Percentiles rank a stretch among this genome's conserved stretches.
Evolutionary conservation across 78 protist genomes (phyloP).

Genomic region (Creolimax fragrantissima): DNA sequence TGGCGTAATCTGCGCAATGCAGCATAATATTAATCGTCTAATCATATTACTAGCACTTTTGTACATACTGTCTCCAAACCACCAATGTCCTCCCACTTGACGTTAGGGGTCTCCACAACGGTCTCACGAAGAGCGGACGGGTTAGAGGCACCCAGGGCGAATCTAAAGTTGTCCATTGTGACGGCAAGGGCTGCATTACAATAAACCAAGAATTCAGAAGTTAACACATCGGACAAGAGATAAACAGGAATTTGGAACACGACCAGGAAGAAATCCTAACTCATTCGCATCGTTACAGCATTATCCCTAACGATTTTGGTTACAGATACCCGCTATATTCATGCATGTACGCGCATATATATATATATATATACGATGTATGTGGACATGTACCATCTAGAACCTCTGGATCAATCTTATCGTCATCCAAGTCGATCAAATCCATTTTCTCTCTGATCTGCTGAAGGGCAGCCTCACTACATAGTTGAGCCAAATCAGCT

Average conservation of each 20-base stretch:
- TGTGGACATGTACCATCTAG: conserved; percentile 79
- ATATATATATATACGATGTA: no score
- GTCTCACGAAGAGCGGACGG: conserved; percentile 99
- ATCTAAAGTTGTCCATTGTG: conserved; percentile 73
- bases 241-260: neutral
- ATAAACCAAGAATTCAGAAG: neutral
- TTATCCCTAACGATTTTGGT: no score
- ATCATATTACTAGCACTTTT: no score
- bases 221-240: neutral
- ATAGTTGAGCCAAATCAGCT: conserved; percentile 96
- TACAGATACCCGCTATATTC: no score
- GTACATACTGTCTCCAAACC: conserved; percentile 83
- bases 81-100: conserved; percentile 99
- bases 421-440: conserved; percentile 97
- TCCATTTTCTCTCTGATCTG: conserved; percentile 99
- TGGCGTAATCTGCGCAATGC: conserved; percentile 56
- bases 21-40: conserved; percentile 63
- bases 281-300: neutral
- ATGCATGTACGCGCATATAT: no score
- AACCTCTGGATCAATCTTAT: conserved; percentile 96
- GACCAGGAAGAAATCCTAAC: neutral
- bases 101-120: conserved; percentile 97
- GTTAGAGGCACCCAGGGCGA: conserved; percentile 81
- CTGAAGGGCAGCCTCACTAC: conserved; percentile 98
- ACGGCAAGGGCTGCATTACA: conserved; percentile 75